Base-by-base conservation (phyloP, 257 asterid species). In the Solanum sitiens region DNA sequence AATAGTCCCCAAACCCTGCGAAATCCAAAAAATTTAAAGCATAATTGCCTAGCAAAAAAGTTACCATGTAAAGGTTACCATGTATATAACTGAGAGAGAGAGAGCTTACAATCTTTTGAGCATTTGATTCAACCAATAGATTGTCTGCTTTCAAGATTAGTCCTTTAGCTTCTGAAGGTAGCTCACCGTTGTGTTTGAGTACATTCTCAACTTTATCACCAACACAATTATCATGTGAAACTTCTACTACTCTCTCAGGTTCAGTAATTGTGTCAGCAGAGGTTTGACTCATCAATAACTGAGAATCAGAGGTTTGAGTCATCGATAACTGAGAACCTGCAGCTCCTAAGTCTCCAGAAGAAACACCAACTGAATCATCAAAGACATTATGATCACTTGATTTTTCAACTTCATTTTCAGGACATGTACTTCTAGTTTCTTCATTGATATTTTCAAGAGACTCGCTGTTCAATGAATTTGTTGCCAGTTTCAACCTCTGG, bases 1-100 rank as follows among this genome's bases (percentile, higher is more conserved):
- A 91, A 97, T 95, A 84, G 99, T 94, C 89, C 90, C 99, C 88
- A 93, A 88, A 72, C 96, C 98, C 99, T 97, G 70, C 12, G 94
- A 87, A 74, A 91, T 45, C 27, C 47, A 88, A 85, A 88, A 85
- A 68, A 15, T 85, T 82, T 45, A 16, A 45, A 50, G 70, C 23
- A 30, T 30, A 30, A 82, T 47, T 50, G 85, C 44, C 32, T 10
- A 50, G 70, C 7, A 20, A 82, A 82, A 82, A 82, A 11, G 30
- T 50, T 47, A 50, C 42, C 70, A 30, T 15, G 42, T 30, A 82
- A 80, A 12, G 11, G 44, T 14, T 11, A 30, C 18, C 68, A 80
- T 80, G 68, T 16, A 30, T 80, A 59, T 18, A 23, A 35, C 72
- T 86, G 72, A 33, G 72, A 47, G 70, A 77, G 84, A 25, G 83